phyloP scores from a whole-genome alignment of 2,329 filamentous ascomycete genomes.

The Fusarium nematophilum region DNA sequence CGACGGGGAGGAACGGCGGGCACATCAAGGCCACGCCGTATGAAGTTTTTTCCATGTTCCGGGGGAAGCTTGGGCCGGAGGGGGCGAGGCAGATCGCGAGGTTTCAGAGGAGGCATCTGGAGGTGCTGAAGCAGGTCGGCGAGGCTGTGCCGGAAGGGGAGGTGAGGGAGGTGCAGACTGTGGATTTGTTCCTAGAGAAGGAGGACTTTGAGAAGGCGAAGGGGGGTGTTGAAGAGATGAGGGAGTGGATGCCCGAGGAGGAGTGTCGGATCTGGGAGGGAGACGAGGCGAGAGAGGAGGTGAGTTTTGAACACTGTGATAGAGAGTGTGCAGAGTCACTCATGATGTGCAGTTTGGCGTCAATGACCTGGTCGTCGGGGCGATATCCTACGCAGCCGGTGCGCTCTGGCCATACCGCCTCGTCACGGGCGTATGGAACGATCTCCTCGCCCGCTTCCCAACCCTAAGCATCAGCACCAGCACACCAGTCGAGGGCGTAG shows the following conservation, averaged over 20 bases:
- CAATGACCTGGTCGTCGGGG: conserved; percentile 52
- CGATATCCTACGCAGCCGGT: conserved; percentile 58
- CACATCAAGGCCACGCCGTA: conserved; percentile 61
- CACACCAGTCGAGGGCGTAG: conserved; percentile 51
- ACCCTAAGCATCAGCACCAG: conserved; percentile 53
- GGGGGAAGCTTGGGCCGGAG: conserved; percentile 45
- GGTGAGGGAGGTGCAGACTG: conserved; percentile 58
- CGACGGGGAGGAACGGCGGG: conserved; percentile 65
- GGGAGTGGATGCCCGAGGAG: conserved; percentile 54
- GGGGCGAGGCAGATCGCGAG: conserved; percentile 54
- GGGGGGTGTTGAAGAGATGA: conserved; percentile 48
- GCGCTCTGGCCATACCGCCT: conserved; percentile 64
- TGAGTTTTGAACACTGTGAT: conserved; percentile 14
- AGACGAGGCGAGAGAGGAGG: conserved; percentile 48
- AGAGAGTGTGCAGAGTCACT: neutral
- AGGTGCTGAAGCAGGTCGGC: conserved; percentile 54
- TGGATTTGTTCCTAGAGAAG: conserved; percentile 57
- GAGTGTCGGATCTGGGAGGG: conserved; percentile 49
- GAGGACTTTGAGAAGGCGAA: conserved; percentile 49
- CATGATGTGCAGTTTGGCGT: conserved; percentile 49
- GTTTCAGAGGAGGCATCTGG: conserved; percentile 59
- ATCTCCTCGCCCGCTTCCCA: conserved; percentile 50
- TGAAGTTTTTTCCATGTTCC: conserved; percentile 52
- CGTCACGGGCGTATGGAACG: conserved; percentile 58
- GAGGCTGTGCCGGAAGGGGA: conserved; percentile 51